Conservation (phyloP, 192 early-diverging fungal genomes). For the Entomortierella chlamydospora region DNA sequence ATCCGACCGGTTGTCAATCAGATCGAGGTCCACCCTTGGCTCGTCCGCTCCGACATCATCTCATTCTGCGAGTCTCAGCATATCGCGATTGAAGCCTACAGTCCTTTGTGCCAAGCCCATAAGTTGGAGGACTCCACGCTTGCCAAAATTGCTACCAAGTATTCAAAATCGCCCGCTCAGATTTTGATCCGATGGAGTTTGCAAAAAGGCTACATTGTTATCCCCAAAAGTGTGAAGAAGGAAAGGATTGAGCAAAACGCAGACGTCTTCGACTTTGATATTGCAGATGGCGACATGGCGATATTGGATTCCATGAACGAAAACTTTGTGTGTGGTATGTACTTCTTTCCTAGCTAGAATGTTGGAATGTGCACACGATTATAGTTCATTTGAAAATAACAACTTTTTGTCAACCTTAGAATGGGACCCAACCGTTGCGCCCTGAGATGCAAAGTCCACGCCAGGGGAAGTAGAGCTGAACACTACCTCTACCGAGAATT, state of each 20-base stretch:
- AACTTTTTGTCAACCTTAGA: conserved; percentile 3
- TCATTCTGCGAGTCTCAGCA: conserved; percentile 56
- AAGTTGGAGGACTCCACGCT: conserved; percentile 62
- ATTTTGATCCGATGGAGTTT: conserved; percentile 69
- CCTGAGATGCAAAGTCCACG: not conserved
- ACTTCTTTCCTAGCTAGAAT: not conserved
- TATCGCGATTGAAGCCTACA: conserved; percentile 68
- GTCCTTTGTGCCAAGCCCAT: conserved; percentile 56
- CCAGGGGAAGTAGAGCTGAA: not conserved
- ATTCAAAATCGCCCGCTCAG: conserved; percentile 67
- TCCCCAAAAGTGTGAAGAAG: conserved; percentile 68
- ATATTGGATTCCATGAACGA: conserved; percentile 65
- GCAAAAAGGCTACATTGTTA: conserved; percentile 64
- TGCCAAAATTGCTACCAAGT: conserved; percentile 57
- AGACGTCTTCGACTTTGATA: conserved; percentile 66
- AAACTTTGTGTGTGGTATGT: conserved; percentile 56
- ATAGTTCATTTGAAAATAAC: too few species aligned
- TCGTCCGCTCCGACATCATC: conserved; percentile 55
- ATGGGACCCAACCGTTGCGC: conserved; percentile 33
- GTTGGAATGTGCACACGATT: too few species aligned
- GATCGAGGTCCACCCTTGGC: conserved; percentile 68
- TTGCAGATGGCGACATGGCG: conserved; percentile 68
- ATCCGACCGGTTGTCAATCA: conserved; percentile 68
- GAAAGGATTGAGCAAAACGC: conserved; percentile 68
- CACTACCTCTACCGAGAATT: too few species aligned